Percentiles rank a stretch among this genome's conserved stretches.
These are phyloP conservation scores for Botrytis deweyae DNA, from an alignment of 2,329 filamentous ascomycete genomes.

Conservation along the genomic window DNA sequence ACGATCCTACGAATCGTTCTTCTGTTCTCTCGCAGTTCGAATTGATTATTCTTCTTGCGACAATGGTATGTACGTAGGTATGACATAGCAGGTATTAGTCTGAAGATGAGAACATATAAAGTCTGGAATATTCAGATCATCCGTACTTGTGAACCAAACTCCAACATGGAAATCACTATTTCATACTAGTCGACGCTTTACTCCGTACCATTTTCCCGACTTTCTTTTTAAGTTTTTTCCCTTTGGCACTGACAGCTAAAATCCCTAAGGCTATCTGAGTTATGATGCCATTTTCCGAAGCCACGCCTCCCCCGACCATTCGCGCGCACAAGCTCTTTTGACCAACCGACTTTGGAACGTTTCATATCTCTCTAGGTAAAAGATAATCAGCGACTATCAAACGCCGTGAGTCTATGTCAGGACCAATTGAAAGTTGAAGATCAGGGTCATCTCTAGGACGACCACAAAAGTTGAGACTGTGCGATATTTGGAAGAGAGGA, in stretches of 20 bases:
- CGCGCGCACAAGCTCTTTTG: not conserved
- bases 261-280: not conserved
- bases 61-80: not conserved
- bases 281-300: slow-evolving; percentile 11
- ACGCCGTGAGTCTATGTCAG: not conserved
- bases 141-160: not conserved
- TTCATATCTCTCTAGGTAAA: slow-evolving; percentile 15
- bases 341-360: slow-evolving; percentile 14
- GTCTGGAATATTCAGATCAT: not conserved
- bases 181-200: not conserved
- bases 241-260: slow-evolving; percentile 1
- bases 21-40: not conserved
- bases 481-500: not conserved
- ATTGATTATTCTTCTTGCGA: not conserved
- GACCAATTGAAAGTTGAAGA: slow-evolving; percentile 4
- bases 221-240: not conserved
- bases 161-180: not conserved
- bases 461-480: slow-evolving; percentile 9
- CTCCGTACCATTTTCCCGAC: not conserved
- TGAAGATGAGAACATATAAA: not conserved
- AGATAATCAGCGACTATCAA: slow-evolving; percentile 18
- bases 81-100: not conserved
- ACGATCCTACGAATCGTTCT: slow-evolving; percentile 3
- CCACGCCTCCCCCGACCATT: not conserved
- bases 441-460: not conserved